Evolutionary conservation across 2,329 filamentous ascomycete species (phyloP), one percentile per base, ranked within the genome.

Genomic region (Penicillium decumbens): DNA sequence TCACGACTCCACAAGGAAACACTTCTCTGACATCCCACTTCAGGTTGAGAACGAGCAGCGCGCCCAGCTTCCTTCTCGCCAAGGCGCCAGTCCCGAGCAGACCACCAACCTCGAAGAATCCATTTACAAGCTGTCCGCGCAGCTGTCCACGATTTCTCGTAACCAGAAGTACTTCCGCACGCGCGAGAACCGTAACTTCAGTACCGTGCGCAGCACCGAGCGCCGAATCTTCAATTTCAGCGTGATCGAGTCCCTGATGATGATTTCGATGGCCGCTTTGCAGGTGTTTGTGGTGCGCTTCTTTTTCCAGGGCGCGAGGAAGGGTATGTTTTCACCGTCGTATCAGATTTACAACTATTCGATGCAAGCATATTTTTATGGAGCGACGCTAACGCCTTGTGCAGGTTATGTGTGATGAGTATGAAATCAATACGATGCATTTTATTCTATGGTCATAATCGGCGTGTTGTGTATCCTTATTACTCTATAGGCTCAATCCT

Each of bases 141-240:
- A 95, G 68, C 77, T 98, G 43, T 95, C 90, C 12, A 96, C 91
- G 55, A 93, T 98, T 67, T 90, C 88, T 37, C 83, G 93, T 65
- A 96, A 95, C 77, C 93, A 98, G 68, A 98, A 98, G 72, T 98
- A 98, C 78, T 98, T 98, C 84, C 88, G 95, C 56, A 98, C 93
- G 2, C 85, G 93, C 59, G 93, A 98, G 79, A 98, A 98, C 80
- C 83, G 93, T 55, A 98, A 98, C 76, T 97, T 98, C 75, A 95
- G 89, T 76, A 98, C 93, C 8, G 93, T 98, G 63, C 82, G 89
- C 71, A 96, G 91, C 75, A 98, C 93, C 35, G 93, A 98, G 78
- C 83, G 83, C 69, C 81, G 93, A 56, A 98, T 98, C 65, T 90
- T 96, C 77, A 97, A 96, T 75, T 95, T 98, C 72, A 95, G 89